phyloP scores from a whole-genome alignment of 2,329 filamentous ascomycete genomes.

The Beauveria medogensis region DNA sequence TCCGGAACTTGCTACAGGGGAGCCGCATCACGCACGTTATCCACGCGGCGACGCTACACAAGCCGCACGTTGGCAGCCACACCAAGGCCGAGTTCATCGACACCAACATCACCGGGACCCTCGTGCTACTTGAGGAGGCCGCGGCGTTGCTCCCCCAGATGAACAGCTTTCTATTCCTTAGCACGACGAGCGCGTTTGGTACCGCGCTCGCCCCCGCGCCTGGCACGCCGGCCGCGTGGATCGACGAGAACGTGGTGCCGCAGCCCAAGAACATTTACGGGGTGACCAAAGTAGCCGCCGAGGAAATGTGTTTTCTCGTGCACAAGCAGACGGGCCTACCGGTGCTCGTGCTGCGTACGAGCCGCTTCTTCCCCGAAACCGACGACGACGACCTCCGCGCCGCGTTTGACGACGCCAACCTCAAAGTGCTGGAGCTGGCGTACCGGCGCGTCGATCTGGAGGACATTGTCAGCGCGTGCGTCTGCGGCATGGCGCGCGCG shows the following conservation, averaged over 20 bases:
- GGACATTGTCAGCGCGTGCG: constrained; percentile 34
- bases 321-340: constrained; percentile 32
- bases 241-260: constrained; percentile 32
- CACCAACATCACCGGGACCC: constrained; percentile 37
- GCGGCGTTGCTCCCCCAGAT: constrained; percentile 19
- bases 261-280: constrained; percentile 42
- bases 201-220: constrained; percentile 28
- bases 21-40: constrained; percentile 32
- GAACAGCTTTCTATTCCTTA: constrained; percentile 36
- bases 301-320: constrained; percentile 37
- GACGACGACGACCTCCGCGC: constrained; percentile 35
- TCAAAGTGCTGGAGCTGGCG: constrained; percentile 40
- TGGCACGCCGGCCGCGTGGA: constrained; percentile 34
- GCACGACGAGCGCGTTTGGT: constrained; percentile 39
- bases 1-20: constrained; percentile 23
- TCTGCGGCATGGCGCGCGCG: constrained; percentile 30
- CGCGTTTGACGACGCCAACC: constrained; percentile 32
- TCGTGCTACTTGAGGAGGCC: constrained; percentile 33
- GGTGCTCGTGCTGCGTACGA: constrained; percentile 35
- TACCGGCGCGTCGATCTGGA: constrained; percentile 36
- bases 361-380: constrained; percentile 40
- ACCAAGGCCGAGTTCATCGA: constrained; percentile 35
- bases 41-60: constrained; percentile 39
- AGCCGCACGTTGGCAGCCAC: constrained; percentile 38
- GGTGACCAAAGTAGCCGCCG: constrained; percentile 39